Evolutionary conservation across 352 stramenopile species (phyloP), one percentile per base, ranked within the genome.

Genomic region (Phytophthora brassicae): DNA sequence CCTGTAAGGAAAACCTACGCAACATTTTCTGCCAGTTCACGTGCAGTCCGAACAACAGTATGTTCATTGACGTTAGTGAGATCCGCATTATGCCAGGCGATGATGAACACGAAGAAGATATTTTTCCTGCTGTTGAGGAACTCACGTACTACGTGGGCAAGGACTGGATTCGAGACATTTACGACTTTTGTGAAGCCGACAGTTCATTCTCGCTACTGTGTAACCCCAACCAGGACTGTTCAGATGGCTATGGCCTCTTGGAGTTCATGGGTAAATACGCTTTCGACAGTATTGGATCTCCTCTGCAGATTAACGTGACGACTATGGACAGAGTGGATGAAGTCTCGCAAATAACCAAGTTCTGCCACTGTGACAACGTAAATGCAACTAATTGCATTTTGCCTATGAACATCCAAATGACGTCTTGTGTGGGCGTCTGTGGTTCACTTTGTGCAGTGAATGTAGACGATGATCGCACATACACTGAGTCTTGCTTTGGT

Each of bases 1-100:
- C 77, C 8, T 87, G 77, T 48, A 87, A 89, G 60, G 65, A 84
- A 35, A 84, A 87, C 36, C 66, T 89, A 54, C 79, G 77, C 56
- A 86, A 89, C 60, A 70, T 87, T 20, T 86, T 79, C 55, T 89
- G 79, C 39, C 73, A 84, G 47, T 81, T 86, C 53, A 78, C 79
- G 23, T 89, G 79, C 60, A 84, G 72, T 53, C 79, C 79, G 14
- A 86, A 81, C 67, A 86, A 89, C 65, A 81, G 73, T 9, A 66
- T 85, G 47, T 87, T 89, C 57, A 47, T 87, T 12, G 74, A 84
- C 36, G 49, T 85, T 12, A 70, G 74, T 19, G 72, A 87, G 60
- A 65, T 89, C 2, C 77, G 74, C 23, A 75, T 89, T 29, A 63
- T 84, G 70, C 22, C 60, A 17, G 72, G 74, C 17, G 64, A 84